Base-by-base conservation (phyloP, 345 rosid genomes). In the Iberis pinnata region DNA sequence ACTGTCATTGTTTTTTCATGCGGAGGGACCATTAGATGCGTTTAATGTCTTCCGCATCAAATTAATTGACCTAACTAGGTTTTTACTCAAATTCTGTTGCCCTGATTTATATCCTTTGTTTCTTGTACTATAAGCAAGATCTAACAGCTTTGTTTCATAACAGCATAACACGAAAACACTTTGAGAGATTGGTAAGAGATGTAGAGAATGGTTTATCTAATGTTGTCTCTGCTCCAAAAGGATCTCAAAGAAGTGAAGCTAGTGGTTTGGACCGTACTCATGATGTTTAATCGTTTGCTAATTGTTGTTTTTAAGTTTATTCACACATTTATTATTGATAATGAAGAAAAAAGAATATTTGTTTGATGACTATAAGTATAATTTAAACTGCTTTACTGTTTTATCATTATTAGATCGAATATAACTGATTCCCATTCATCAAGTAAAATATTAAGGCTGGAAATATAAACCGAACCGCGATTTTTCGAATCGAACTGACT, bases 11-110 rank as follows among this genome's bases (percentile, higher is more conserved):
- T 69, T 51, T 20, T 26, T 44, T 46, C 1, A 57, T 5, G 43
- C 8, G 3, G 26, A 72, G 5, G 65, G 37, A 25, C 70, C 77
- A 38, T 67, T 78, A 38, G 53, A 64, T 56, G 50, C 63, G 22
- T 88, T 88, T 53, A 70, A 66, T 31, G 76, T 59, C 49, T 88
- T 88, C 68, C 76, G 84, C 27, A 63, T 73, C 13, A 78, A 71
- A 67, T 67, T 88, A 56, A 77, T 71, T 38, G 70, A 65, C 18
- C 57, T 75, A 41, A 87, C 89, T 53, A 84, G 96, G 93, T 87
- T 56, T 19, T 26, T 67, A 27, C 39, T 53, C 1, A 17, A 6
- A 8, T 31, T 18, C 3, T 32, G 1, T 12, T 18, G 15, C 10
- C 26, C 29, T 33, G 4, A 14, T 44, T 58, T 58, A 9, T 46